These are phyloP conservation scores for Trifolium fragiferum DNA, from an alignment of 306 rosid species.

Conservation along the genomic window DNA sequence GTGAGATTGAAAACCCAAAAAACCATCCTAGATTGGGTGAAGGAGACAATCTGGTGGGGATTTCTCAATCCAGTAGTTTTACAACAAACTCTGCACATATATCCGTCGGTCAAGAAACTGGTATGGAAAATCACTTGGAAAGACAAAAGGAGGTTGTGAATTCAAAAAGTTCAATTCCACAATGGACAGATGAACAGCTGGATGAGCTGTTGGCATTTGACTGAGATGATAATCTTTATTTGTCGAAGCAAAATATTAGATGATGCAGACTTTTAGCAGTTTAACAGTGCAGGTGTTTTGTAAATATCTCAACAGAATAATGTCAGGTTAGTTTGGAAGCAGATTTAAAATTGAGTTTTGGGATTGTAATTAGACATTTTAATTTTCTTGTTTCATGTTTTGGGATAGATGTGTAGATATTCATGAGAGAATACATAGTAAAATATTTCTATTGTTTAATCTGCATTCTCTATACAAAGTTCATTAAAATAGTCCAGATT, in stretches of 20 bases:
- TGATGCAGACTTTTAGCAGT: not conserved
- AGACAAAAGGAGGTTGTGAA: conserved; percentile 35
- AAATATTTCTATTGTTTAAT: too few species aligned
- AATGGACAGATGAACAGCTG: conserved; percentile 91
- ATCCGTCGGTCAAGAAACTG: conserved; percentile 41
- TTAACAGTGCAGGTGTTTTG: not conserved
- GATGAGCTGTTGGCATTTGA: conserved; percentile 70
- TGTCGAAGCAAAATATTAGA: not conserved
- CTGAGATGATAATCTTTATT: conserved; percentile 40
- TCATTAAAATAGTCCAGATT: too few species aligned
- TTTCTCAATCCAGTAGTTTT: conserved; percentile 37
- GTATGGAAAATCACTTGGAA: conserved; percentile 28
- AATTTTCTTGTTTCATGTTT: conserved; percentile 7
- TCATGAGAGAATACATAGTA: too few species aligned
- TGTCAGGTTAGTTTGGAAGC: not conserved
- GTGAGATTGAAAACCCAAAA: conserved; percentile 38
- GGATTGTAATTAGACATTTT: not conserved
- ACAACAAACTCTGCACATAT: conserved; percentile 30
- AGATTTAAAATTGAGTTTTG: conserved; percentile 3
- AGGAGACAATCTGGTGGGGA: conserved; percentile 37
- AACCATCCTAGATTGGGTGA: conserved; percentile 33
- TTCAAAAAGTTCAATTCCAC: conserved; percentile 50
- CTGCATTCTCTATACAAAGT: too few species aligned
- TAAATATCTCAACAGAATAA: conserved; percentile 29
- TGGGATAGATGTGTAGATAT: too few species aligned